These are phyloP conservation scores for Flaveria linearis DNA, from an alignment of 129 eudicot species.

Conservation along the genomic window DNA sequence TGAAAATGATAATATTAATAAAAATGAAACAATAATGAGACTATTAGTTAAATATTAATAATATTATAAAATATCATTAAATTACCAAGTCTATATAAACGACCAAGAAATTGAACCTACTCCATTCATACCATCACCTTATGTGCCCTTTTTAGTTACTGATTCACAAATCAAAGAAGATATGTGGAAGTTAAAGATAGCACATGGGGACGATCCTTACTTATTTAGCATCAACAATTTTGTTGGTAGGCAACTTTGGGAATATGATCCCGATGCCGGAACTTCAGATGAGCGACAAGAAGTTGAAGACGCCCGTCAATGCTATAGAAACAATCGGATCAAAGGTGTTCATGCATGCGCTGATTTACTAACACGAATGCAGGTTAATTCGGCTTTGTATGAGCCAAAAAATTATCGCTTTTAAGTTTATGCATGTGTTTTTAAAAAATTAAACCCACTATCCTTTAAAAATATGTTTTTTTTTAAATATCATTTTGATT, in stretches of 20 bases:
- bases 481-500: no score
- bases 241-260: conserved; percentile 76
- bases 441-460: neutral
- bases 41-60: no score
- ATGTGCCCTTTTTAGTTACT: neutral
- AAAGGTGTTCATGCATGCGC: conserved; percentile 55
- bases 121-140: no score
- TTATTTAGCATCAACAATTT: conserved; percentile 66
- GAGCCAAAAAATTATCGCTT: neutral
- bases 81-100: no score
- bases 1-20: no score
- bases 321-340: conserved; percentile 32
- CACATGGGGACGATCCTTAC: conserved; percentile 64
- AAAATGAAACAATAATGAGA: no score
- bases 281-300: conserved; percentile 47
- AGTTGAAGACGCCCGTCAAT: conserved; percentile 53
- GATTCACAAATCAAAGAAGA: neutral
- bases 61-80: no score
- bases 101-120: no score
- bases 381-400: conserved; percentile 34
- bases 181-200: conserved; percentile 76
- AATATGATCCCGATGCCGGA: conserved; percentile 56
- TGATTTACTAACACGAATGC: conserved; percentile 68
- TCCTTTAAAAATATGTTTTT: no score
- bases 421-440: neutral